Conservation (phyloP, 2,329 filamentous ascomycete species). For the Sporothrix curviconia region DNA sequence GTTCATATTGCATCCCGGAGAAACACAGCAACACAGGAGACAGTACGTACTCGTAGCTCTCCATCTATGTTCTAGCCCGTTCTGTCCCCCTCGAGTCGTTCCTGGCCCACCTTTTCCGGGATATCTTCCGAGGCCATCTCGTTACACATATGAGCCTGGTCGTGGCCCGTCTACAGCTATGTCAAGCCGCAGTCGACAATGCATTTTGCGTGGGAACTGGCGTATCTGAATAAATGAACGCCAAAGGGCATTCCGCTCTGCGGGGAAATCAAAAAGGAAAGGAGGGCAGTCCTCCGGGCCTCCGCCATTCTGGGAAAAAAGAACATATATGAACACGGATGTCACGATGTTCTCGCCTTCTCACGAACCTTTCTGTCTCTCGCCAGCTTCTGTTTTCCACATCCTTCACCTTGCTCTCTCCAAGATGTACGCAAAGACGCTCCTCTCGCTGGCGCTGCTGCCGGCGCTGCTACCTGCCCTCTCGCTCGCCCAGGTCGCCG, state of each 20-base stretch:
- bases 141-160: neutral
- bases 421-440: neutral
- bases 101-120: neutral
- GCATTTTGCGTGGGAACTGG: neutral
- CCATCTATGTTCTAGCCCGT: neutral
- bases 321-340: conserved; percentile 1
- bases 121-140: neutral
- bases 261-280: neutral
- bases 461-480: no score
- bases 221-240: neutral
- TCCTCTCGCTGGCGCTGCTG: conserved; percentile 33
- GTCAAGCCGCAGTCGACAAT: neutral
- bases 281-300: neutral
- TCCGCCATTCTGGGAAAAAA: neutral
- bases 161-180: no score
- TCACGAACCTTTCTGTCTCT: neutral
- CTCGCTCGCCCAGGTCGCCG: conserved; percentile 47
- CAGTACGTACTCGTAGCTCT: no score
- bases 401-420: neutral
- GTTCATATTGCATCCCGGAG: no score
- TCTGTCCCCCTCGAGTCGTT: neutral
- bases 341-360: neutral
- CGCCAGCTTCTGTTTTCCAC: neutral
- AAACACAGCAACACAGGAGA: no score
- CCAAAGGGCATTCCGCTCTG: neutral